Percentiles rank a stretch among this genome's conserved stretches.
Conservation (phyloP, 2,329 filamentous ascomycete genomes). For the Aquanectria penicillioides region DNA sequence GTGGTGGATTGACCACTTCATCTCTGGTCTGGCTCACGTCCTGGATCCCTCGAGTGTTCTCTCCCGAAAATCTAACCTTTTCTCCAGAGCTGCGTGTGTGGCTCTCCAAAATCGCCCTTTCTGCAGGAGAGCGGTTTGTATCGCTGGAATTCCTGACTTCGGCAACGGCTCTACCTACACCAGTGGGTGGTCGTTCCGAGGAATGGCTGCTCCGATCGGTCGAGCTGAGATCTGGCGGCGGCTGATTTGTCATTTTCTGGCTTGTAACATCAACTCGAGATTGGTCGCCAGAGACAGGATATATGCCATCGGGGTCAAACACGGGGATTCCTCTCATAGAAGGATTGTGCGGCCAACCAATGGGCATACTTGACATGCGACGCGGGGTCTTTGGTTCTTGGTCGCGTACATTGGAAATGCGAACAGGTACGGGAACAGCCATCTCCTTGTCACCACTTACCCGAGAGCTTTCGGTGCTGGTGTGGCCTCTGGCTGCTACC, state of each 20-base stretch:
- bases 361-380: slow-evolving; percentile 49
- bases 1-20: too few relatives aligned
- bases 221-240: not conserved
- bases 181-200: not conserved
- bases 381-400: slow-evolving; percentile 33
- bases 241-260: not conserved
- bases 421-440: slow-evolving; percentile 22
- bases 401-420: slow-evolving; percentile 33
- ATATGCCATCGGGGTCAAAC: slow-evolving; percentile 29
- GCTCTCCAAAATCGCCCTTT: too few relatives aligned
- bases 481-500: slow-evolving; percentile 10
- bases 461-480: slow-evolving; percentile 34
- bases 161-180: too few relatives aligned
- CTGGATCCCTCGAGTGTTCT: too few relatives aligned
- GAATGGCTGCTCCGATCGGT: not conserved
- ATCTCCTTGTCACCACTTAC: slow-evolving; percentile 32
- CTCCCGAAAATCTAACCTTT: too few relatives aligned
- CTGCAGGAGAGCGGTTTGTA: too few relatives aligned
- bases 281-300: slow-evolving; percentile 25
- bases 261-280: slow-evolving; percentile 28
- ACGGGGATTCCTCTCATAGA: slow-evolving; percentile 38
- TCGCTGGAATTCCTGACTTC: too few relatives aligned
- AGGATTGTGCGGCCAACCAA: slow-evolving; percentile 50
- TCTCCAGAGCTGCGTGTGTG: too few relatives aligned
- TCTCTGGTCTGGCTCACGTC: too few relatives aligned